phyloP scores from a whole-genome alignment of 495 filamentous ascomycete genomes.

The Achaetomiella virescens region DNA sequence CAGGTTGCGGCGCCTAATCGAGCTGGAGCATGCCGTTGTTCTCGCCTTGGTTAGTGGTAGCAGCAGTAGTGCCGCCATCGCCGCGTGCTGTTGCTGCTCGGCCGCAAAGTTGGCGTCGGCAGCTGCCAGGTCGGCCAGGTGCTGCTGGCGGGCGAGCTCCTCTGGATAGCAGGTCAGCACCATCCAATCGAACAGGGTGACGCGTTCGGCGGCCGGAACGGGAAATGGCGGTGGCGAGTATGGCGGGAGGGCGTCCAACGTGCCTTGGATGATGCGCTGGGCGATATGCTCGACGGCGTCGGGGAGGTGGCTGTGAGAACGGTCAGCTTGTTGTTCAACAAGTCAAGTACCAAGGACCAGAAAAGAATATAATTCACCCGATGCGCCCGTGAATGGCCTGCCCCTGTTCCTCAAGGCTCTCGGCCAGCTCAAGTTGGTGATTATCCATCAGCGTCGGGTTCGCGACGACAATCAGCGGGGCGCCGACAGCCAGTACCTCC shows the following conservation, averaged over 20 bases:
- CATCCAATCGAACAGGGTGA: slow-evolving; percentile 35
- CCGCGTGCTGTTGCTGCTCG: not conserved
- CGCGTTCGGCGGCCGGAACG: slow-evolving; percentile 24
- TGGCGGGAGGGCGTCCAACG: slow-evolving; percentile 23
- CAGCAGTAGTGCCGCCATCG: not conserved
- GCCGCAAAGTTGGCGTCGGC: not conserved
- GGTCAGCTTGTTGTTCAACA: not conserved
- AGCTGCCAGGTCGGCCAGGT: slow-evolving; percentile 4
- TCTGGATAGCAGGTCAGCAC: slow-evolving; percentile 33
- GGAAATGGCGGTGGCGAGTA: slow-evolving; percentile 28
- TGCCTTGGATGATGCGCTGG: slow-evolving; percentile 22
- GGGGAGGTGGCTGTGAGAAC: slow-evolving; percentile 24
- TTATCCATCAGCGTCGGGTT: slow-evolving; percentile 80
- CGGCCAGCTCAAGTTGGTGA: slow-evolving; percentile 83
- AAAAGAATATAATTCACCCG: slow-evolving; percentile 42
- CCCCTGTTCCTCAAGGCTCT: slow-evolving; percentile 59
- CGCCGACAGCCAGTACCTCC: slow-evolving; percentile 60
- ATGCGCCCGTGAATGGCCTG: slow-evolving; percentile 63
- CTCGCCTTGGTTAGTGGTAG: not conserved
- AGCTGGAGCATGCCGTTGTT: slow-evolving; percentile 7
- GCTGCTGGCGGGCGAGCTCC: slow-evolving; percentile 20
- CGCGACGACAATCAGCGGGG: slow-evolving; percentile 77
- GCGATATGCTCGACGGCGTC: slow-evolving; percentile 21
- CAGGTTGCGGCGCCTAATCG: slow-evolving; percentile 13
- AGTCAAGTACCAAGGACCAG: not conserved